Base-by-base conservation (phyloP, 148 eudicot species). In the Silene latifolia region DNA sequence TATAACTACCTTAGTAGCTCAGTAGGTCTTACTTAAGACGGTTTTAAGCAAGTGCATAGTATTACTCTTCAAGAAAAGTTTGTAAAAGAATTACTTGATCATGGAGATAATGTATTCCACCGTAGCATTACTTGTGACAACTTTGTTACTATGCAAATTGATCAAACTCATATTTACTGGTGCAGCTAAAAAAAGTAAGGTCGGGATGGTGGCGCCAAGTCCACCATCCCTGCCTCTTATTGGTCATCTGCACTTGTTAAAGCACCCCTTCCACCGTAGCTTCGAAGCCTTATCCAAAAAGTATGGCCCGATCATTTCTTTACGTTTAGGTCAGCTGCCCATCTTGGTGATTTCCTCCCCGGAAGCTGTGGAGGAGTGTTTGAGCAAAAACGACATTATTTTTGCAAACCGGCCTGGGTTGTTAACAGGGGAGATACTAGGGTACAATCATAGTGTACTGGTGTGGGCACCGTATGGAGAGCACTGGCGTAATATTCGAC, bases 211-310 rank as follows among this genome's bases (percentile, higher is more conserved):
- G 61, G 61, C 83, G 51, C 84, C 86, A 65, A 80, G 81, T 56
- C 83, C 86, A 64, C 83, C 79, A 23, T 59, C 83, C 21, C 42
- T 77, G 11, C 86, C 84, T 2, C 25, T 81, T 74, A 4, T 84
- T 32, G 84, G 86, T 68, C 86, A 84, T 29, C 77, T 84, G 53
- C 80, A 81, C 72, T 81, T 84, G 12, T 69, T 84, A 18, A 80
- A 78, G 63, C 47, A 13, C 12, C 86, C 84, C 18, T 47, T 60
- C 35, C 82, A 75, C 68, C 76, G 76, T 3, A 39, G 80, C 35
- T 47, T 78, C 25, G 25, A 72, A 53, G 5, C 71, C 19, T 74
- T 81, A 5, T 32, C 82, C 42, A 11, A 69, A 46, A 70, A 44
- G 2, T 74, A 80, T 42, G 86, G 83, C 68, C 83, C 84, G 3